A percentile compares a stretch with the other conserved stretches of the same genome.
phyloP scores from a whole-genome alignment of 225 moss, liverwort and hornwort species.

The Climacium dendroides region DNA sequence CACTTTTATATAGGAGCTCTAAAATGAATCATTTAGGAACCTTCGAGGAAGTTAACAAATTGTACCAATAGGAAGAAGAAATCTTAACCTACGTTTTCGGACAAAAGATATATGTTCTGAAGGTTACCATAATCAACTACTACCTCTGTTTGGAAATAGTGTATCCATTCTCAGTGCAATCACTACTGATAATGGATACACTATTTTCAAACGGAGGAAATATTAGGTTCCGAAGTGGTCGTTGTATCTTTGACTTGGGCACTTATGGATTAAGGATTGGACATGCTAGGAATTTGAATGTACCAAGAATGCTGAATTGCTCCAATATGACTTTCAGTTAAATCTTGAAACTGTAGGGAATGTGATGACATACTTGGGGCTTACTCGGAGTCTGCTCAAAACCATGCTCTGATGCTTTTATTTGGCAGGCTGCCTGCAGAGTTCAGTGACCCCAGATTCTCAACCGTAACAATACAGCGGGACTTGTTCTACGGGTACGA shows the following conservation, averaged over 20 bases:
- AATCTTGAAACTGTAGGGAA: not conserved
- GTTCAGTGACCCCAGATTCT: conserved; percentile 63
- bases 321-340: not conserved
- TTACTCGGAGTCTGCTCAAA: not conserved
- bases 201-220: no score
- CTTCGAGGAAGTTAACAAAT: not conserved
- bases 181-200: no score
- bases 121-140: not conserved
- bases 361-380: not conserved
- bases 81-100: not conserved
- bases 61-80: not conserved
- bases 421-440: conserved; percentile 70
- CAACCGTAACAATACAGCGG: conserved; percentile 86
- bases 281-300: not conserved
- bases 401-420: not conserved
- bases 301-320: not conserved
- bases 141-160: no score
- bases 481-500: conserved; percentile 94
- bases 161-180: no score
- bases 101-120: not conserved
- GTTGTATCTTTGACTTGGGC: not conserved
- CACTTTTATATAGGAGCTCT: not conserved
- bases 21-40: not conserved
- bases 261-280: not conserved
- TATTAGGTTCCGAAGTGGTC: not conserved